Evolutionary conservation across 768 basidiomycete genomes (phyloP), one percentile per base, ranked within the genome.

Genomic region (Austroboletus festivus): DNA sequence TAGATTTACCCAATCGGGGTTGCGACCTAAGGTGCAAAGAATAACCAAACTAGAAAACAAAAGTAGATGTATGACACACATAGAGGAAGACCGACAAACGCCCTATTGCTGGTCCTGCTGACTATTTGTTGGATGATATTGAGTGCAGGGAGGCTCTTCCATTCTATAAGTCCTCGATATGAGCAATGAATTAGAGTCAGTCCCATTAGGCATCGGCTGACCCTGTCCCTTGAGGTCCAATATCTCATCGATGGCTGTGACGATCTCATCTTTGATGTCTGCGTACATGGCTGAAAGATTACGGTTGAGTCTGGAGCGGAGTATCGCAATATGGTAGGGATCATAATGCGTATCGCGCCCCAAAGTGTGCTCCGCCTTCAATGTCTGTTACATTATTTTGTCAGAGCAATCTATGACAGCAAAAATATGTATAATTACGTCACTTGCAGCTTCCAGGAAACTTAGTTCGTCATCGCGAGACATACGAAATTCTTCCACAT

Each of bases 231-330:
- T 42, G 18, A 56, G 47, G 16, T 50, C 30, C 10, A 81, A 60
- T 33, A 63, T 51, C 5, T 74, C 74, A 1, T 62, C 56, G 45
- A 78, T 73, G 0, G 79, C 66, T 0, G 56, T 46, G 1, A 55
- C 42, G 13, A 80, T 62, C 53, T 83, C 81, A 23, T 77, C 72
- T 6, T 61, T 66, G 9, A 81, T 56, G 21, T 72, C 69, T 0
- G 69, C 61, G 50, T 77, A 72, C 3, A 71, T 53, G 3, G 44
- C 48, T 2, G 57, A 64, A 11, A 81, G 59, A 42, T 71, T 71
- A 5, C 77, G 67, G 12, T 68, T 71, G 5, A 74, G 51, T 23
- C 60, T 37, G n/a, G 53, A 50, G 18, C 65, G 67, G 8, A 72
- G 34, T 21, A 73, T 45, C 2, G 44, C 23, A 5, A 62, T 45